Evolutionary conservation across 2,329 filamentous ascomycete species (phyloP).

Genomic region (Fusarium siculi): DNA sequence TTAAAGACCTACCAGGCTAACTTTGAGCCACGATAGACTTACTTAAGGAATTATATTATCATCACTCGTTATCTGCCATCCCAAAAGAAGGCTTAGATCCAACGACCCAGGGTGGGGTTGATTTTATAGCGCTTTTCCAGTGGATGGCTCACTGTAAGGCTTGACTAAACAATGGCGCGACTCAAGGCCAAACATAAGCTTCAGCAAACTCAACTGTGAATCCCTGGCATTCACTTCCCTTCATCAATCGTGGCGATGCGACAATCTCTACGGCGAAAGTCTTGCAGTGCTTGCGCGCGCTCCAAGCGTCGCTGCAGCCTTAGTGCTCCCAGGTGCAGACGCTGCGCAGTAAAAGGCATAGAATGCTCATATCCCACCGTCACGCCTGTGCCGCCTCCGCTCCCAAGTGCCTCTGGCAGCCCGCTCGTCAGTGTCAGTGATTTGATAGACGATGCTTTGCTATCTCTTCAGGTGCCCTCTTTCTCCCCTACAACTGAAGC

Average conservation of each 20-base stretch:
- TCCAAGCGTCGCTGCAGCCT: not conserved
- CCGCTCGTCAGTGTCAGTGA: not conserved
- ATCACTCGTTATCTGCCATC: not conserved
- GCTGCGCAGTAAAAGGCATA: not conserved
- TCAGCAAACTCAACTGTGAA: not conserved
- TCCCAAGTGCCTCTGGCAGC: not conserved
- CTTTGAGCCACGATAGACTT: too few relatives aligned
- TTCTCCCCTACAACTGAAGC: not conserved
- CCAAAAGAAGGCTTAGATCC: not conserved
- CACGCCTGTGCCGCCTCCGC: not conserved
- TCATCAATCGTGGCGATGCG: not conserved
- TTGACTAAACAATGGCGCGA: not conserved
- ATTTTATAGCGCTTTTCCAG: not conserved
- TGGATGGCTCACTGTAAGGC: not conserved
- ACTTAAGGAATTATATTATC: too few relatives aligned
- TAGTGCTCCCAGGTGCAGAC: not conserved
- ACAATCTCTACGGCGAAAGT: not conserved
- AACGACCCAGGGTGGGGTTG: fast-evolving
- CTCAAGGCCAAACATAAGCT: not conserved
- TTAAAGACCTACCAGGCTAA: too few relatives aligned
- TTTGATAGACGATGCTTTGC: not conserved
- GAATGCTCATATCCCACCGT: not conserved
- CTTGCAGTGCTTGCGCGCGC: not conserved
- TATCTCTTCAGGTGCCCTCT: not conserved
- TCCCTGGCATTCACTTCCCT: not conserved